Base-by-base conservation (phyloP, 2,329 filamentous ascomycete species). In the Monosporascus sp. region DNA sequence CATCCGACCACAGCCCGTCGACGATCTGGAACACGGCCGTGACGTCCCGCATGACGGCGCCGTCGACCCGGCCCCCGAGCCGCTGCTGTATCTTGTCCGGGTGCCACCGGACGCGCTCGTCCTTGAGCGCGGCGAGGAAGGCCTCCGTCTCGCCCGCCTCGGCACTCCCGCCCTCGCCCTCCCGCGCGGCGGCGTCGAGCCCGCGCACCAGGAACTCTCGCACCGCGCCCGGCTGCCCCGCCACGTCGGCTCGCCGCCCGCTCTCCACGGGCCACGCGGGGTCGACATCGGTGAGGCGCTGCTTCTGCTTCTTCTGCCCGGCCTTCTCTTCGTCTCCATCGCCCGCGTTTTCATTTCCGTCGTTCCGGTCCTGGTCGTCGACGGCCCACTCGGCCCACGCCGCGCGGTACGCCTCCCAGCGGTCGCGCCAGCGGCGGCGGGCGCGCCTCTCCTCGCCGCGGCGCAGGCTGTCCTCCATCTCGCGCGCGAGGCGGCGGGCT, bases 11-110 rank as follows among this genome's bases (percentile, higher is more conserved):
- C 63, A 97, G 72, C 50, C 76, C 78, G 74, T 99, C 94, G 47
- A 97, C 80, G 31, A 91, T 85, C 72, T 97, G 93, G 65, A 97
- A 99, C 9, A 96, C 86, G 7, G 89, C 88, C 11, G 93, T 99
- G 43, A 97, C 89, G 51, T 85, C 80, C 65, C 83, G 84, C 79
- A 96, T 86, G 3, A 89, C 83, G 3, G 79, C 79, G 24, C 84
- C 78, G 48, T 92, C 87, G 48, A 96, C 83, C 55, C 82, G 74
- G 0, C 81, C 84, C 3, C 91, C 89, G 55, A 96, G 86, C 51
- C 85, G 83, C 73, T 97, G 94, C 75, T 97, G 91, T 52, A 97
- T 88, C 77, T 97, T 99, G 73, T 99, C 94, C 4, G 94, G 94
- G 74, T 99, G 94, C 94, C 94, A 99, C 17, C 91, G 80, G 19